Conservation (phyloP, 2,329 filamentous ascomycete species). For the Fusarium sp. region DNA sequence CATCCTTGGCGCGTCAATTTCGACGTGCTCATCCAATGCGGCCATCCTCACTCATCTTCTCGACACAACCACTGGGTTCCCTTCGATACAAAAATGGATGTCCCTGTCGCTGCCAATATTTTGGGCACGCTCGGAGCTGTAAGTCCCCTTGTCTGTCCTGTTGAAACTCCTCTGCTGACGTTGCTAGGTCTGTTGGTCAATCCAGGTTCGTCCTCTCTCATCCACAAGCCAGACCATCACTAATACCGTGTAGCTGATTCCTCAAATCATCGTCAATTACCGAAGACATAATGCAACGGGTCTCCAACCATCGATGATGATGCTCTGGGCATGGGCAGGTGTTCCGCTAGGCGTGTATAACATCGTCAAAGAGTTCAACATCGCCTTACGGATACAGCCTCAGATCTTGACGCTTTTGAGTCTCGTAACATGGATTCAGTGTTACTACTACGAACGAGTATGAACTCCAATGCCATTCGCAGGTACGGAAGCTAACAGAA, state of each 20-base stretch:
- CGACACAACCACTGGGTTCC: rapidly evolving
- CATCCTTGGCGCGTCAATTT: conserved; percentile 11
- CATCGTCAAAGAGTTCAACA: conserved; percentile 53
- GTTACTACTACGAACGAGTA: conserved; percentile 54
- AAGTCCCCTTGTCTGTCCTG: conserved; percentile 14
- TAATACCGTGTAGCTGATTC: conserved; percentile 62
- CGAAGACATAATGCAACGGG: conserved; percentile 72
- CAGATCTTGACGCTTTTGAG: conserved; percentile 56
- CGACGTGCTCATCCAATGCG: neutral
- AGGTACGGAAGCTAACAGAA: neutral
- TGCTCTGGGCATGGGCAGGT: conserved; percentile 74
- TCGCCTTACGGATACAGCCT: conserved; percentile 55
- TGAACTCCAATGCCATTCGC: rapidly evolving
- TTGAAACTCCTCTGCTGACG: neutral
- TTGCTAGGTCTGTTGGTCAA: conserved; percentile 67
- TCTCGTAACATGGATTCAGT: conserved; percentile 55
- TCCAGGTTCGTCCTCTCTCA: conserved; percentile 58
- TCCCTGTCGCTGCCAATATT: conserved; percentile 65
- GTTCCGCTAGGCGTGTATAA: conserved; percentile 69
- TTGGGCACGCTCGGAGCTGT: conserved; percentile 69
- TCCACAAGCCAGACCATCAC: neutral
- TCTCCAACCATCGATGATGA: conserved; percentile 76
- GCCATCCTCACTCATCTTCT: neutral
- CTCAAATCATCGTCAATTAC: conserved; percentile 76
- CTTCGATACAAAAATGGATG: conserved; percentile 54